These are phyloP conservation scores for Penicillium waksmanii DNA, from an alignment of 495 filamentous ascomycete genomes.

Conservation along the genomic window DNA sequence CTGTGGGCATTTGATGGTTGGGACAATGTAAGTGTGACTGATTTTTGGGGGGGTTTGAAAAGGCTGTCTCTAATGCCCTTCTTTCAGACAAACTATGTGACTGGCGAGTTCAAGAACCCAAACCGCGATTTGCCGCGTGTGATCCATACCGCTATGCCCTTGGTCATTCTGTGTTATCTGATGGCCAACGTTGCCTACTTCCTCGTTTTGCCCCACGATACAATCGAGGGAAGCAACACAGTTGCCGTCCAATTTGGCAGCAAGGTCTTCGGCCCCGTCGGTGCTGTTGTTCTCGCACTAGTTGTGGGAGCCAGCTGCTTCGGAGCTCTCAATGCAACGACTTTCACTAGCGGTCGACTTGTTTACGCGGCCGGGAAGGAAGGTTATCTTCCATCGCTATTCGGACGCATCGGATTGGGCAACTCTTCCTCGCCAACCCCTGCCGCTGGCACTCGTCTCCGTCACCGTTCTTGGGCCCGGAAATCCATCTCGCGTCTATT, in stretches of 20 bases:
- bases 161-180: conserved; percentile 89
- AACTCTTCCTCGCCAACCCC: conserved; percentile 37
- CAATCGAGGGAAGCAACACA: conserved; percentile 85
- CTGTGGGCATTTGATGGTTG: conserved; percentile 98
- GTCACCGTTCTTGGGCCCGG: conserved; percentile 60
- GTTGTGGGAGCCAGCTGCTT: conserved; percentile 88
- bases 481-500: conserved; percentile 60
- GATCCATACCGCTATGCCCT: conserved; percentile 95
- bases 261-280: conserved; percentile 84
- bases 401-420: conserved; percentile 81
- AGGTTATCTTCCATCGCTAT: conserved; percentile 84
- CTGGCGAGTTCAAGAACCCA: conserved; percentile 93
- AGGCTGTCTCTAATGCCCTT: conserved; percentile 10
- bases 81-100: conserved; percentile 88
- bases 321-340: conserved; percentile 91
- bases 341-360: conserved; percentile 88
- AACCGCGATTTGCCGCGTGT: conserved; percentile 88
- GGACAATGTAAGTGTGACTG: conserved; percentile 79
- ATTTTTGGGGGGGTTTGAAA: background rate
- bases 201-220: conserved; percentile 81
- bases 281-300: conserved; percentile 83
- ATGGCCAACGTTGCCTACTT: conserved; percentile 93
- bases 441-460: conserved; percentile 44
- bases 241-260: conserved; percentile 92
- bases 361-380: conserved; percentile 95